A percentile compares a stretch with the other conserved stretches of the same genome.
phyloP scores from a whole-genome alignment of 441 rosid species.

The Raphanus hybrid region DNA sequence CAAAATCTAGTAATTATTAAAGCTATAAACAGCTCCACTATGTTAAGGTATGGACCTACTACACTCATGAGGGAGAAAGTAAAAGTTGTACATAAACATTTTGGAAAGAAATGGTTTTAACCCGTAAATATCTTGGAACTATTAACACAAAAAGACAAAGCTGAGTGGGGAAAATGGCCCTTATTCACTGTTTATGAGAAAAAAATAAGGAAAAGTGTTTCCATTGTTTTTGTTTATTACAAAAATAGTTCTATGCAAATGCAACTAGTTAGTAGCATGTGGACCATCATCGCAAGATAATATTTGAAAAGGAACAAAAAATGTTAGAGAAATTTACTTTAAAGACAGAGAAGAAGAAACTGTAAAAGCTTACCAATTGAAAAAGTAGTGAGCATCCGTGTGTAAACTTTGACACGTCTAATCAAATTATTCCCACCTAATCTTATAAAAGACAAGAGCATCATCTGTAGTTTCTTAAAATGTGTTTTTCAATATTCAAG shows the following conservation, averaged over 20 bases:
- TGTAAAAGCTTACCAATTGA: conserved; percentile 17
- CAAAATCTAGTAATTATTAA: no score
- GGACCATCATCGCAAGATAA: conserved; percentile 33
- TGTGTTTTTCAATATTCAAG: no score
- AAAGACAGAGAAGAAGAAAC: conserved; percentile 32
- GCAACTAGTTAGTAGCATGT: conserved; percentile 19
- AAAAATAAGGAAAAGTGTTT: conserved; percentile 3
- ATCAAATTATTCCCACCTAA: conserved; percentile 29
- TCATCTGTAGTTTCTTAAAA: no score
- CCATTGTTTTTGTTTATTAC: neutral
- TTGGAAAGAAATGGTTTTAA: conserved; percentile 5
- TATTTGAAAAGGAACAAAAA: conserved; percentile 7
- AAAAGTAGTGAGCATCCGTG: conserved; percentile 27
- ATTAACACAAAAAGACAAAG: conserved; percentile 22
- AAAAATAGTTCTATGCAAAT: conserved; percentile 12
- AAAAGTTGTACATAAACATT: conserved; percentile 16
- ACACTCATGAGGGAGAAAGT: conserved; percentile 8
- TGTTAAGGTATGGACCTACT: conserved; percentile 16
- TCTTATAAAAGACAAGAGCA: neutral
- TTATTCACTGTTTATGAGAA: conserved; percentile 16
- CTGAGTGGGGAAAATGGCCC: conserved; percentile 8
- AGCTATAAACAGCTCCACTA: conserved; percentile 11
- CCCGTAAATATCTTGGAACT: conserved; percentile 9
- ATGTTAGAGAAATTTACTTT: conserved; percentile 14
- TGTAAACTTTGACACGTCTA: conserved; percentile 32